A percentile compares a stretch with the other conserved stretches of the same genome.
Conservation (phyloP, 116 monocot species). For the Iris pallida region DNA sequence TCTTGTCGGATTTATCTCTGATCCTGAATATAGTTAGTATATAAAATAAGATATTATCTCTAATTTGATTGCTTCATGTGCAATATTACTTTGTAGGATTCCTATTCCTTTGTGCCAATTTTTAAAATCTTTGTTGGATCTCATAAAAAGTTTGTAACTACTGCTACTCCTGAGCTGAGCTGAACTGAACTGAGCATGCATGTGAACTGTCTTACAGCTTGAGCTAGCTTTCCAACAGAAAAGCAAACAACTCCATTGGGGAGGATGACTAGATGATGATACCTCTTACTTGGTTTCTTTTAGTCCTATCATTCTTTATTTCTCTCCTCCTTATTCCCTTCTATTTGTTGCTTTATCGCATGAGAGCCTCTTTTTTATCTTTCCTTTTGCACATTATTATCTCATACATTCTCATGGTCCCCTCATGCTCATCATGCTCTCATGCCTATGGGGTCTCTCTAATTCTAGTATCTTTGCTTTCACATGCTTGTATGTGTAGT, state of each 20-base stretch:
- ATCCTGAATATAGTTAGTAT: too few relatives aligned
- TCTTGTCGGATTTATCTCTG: too few relatives aligned
- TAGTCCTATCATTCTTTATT: background rate
- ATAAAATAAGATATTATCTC: too few relatives aligned
- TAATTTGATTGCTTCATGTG: background rate
- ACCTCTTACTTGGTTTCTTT: background rate
- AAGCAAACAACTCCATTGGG: background rate
- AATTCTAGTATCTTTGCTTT: too few relatives aligned
- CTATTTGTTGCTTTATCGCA: background rate
- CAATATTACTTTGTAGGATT: background rate
- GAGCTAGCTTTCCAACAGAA: background rate
- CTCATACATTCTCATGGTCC: constrained; percentile 15
- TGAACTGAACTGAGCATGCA: background rate
- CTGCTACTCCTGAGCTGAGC: too few relatives aligned
- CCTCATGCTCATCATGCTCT: background rate
- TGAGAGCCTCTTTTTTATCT: background rate
- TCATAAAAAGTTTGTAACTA: background rate
- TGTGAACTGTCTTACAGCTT: constrained; percentile 1
- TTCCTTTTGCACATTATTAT: background rate
- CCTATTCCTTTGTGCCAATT: background rate
- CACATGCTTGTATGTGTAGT: too few relatives aligned
- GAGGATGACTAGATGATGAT: background rate
- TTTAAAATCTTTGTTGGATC: background rate
- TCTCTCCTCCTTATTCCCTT: background rate
- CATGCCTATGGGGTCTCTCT: background rate